Evolutionary conservation across 1,139 yeast genomes (phyloP).

Genomic region (Yamadazyma sp.): DNA sequence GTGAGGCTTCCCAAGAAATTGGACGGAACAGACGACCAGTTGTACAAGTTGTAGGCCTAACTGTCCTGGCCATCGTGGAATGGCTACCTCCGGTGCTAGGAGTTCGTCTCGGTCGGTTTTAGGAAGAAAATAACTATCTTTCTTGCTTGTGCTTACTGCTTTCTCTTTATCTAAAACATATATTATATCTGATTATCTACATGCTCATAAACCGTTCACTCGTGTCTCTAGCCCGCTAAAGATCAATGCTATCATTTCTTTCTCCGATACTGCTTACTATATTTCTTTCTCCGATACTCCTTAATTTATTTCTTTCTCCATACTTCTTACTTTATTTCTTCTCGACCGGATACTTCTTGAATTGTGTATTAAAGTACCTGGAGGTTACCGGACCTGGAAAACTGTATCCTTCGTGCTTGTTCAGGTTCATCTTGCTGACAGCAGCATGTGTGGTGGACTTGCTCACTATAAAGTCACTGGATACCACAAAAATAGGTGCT

Average conservation of each 20-base stretch:
- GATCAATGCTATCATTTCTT: neutral
- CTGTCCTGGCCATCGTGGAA: too few relatives aligned
- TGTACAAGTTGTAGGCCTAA: slow-evolving; percentile 17
- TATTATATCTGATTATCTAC: neutral
- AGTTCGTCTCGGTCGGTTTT: too few relatives aligned
- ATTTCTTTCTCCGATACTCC: too few relatives aligned
- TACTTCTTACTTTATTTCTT: neutral
- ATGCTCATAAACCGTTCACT: neutral
- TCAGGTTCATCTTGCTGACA: slow-evolving; percentile 14
- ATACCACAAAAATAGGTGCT: slow-evolving; percentile 26
- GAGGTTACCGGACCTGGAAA: slow-evolving; percentile 9
- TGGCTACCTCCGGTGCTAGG: too few relatives aligned
- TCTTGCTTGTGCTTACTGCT: too few relatives aligned
- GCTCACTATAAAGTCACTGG: slow-evolving; percentile 25
- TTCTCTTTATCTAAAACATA: too few relatives aligned
- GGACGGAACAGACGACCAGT: slow-evolving; percentile 23
- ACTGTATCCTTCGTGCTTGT: slow-evolving; percentile 4
- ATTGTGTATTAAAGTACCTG: slow-evolving; percentile 15
- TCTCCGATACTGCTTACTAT: too few relatives aligned
- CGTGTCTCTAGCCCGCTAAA: slow-evolving; percentile 1
- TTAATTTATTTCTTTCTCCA: too few relatives aligned
- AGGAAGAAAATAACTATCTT: too few relatives aligned
- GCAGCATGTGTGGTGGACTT: slow-evolving; percentile 22
- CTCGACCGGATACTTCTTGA: slow-evolving; percentile 15
- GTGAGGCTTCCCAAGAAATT: slow-evolving; percentile 27